These are phyloP conservation scores for Porodaedalea pini DNA, from an alignment of 1,284 basidiomycete genomes.

Conservation along the genomic window DNA sequence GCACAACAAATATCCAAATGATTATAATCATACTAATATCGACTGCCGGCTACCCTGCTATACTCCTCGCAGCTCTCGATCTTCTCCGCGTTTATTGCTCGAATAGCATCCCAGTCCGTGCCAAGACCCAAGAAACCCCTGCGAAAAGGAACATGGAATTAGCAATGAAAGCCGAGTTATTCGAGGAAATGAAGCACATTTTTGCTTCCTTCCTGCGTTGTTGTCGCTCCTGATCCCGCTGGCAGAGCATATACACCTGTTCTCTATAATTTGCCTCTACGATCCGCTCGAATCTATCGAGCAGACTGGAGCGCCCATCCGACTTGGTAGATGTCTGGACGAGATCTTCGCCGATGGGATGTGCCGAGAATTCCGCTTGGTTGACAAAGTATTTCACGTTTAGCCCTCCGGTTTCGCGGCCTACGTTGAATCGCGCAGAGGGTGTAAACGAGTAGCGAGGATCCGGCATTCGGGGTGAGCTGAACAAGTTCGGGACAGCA, in stretches of 20 bases:
- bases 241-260: conserved; percentile 68
- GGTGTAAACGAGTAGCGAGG: conserved; percentile 76
- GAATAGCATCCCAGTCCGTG: conserved; percentile 84
- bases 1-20: not conserved
- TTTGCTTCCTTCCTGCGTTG: conserved; percentile 69
- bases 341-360: conserved; percentile 75
- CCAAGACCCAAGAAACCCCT: conserved; percentile 82
- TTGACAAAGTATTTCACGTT: conserved; percentile 88
- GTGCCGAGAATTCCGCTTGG: conserved; percentile 69
- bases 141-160: not conserved
- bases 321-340: conserved; percentile 46
- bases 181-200: conserved; percentile 29
- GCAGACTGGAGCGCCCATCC: conserved; percentile 32
- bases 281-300: conserved; percentile 54
- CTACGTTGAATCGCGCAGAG: conserved; percentile 54
- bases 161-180: not conserved
- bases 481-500: conserved; percentile 77
- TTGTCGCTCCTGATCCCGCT: conserved; percentile 57
- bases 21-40: conserved; percentile 30
- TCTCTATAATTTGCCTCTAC: conserved; percentile 74
- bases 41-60: conserved; percentile 40
- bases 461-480: conserved; percentile 64
- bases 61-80: conserved; percentile 76
- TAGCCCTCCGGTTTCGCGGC: conserved; percentile 64
- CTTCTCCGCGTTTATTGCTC: conserved; percentile 58